phyloP scores from a whole-genome alignment of 2,329 filamentous ascomycete species.

The Arthrobotrys pseudoclavata region DNA sequence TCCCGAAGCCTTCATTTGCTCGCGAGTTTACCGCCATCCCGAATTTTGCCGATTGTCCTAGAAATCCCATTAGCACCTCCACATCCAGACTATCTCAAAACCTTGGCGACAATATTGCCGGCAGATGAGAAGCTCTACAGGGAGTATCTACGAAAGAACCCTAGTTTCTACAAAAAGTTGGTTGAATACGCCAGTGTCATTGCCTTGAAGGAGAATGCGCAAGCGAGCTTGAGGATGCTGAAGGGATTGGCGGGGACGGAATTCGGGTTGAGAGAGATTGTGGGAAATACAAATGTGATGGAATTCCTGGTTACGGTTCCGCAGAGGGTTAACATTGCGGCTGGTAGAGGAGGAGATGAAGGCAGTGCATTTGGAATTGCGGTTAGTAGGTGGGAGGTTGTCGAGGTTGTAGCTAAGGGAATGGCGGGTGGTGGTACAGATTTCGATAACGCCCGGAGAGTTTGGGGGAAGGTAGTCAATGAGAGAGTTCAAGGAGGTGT shows the following conservation, averaged over 20 bases:
- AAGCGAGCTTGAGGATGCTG: slow-evolving; percentile 52
- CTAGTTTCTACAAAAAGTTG: slow-evolving; percentile 57
- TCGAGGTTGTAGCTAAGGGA: slow-evolving; percentile 51
- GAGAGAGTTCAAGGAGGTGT: slow-evolving; percentile 53
- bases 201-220: slow-evolving; percentile 55
- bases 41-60: slow-evolving; percentile 36
- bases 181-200: slow-evolving; percentile 51
- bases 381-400: slow-evolving; percentile 45
- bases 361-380: slow-evolving; percentile 52
- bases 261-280: slow-evolving; percentile 46
- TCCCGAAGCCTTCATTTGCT: slow-evolving; percentile 45
- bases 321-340: slow-evolving; percentile 50
- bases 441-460: slow-evolving; percentile 48
- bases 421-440: slow-evolving; percentile 50
- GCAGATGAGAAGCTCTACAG: slow-evolving; percentile 45
- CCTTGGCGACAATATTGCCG: slow-evolving; percentile 39
- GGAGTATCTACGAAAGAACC: slow-evolving; percentile 46
- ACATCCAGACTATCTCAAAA: slow-evolving; percentile 55
- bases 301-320: slow-evolving; percentile 54
- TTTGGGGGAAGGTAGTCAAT: slow-evolving; percentile 52
- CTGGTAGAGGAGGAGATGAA: slow-evolving; percentile 49
- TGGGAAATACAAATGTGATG: slow-evolving; percentile 46
- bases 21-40: slow-evolving; percentile 33
- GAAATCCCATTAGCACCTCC: slow-evolving; percentile 53
- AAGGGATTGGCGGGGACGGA: slow-evolving; percentile 40